Conservation (phyloP, 2,329 filamentous ascomycete genomes). For the Volutella citrinella region DNA sequence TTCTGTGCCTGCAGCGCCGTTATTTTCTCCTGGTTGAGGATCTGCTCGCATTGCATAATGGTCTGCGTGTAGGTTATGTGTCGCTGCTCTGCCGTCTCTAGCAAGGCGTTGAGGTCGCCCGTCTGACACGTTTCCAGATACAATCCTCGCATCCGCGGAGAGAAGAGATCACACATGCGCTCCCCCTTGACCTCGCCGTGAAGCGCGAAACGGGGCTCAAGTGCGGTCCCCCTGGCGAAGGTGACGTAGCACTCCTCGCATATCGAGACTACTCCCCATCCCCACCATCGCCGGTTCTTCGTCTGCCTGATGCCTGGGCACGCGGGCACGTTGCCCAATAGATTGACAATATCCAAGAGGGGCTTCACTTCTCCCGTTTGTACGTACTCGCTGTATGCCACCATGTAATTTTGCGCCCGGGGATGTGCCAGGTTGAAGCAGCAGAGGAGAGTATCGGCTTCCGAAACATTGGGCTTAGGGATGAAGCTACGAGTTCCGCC, state of each 20-base stretch:
- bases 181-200: conserved; percentile 15
- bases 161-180: conserved; percentile 37
- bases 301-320: conserved; percentile 19
- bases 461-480: conserved; percentile 13
- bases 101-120: conserved; percentile 21
- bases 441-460: conserved; percentile 25
- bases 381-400: conserved; percentile 24
- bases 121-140: conserved; percentile 29
- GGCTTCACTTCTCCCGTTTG: conserved; percentile 22
- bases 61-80: conserved; percentile 33
- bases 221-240: conserved; percentile 25
- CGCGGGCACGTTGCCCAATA: conserved; percentile 27
- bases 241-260: conserved; percentile 36
- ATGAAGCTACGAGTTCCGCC: conserved; percentile 29
- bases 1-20: conserved; percentile 23
- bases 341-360: conserved; percentile 25
- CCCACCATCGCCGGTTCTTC: conserved; percentile 28
- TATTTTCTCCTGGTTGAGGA: conserved; percentile 24
- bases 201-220: conserved; percentile 29
- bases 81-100: conserved; percentile 21
- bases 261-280: conserved; percentile 33
- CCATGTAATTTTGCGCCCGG: conserved; percentile 22
- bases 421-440: conserved; percentile 32
- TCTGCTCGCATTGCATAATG: conserved; percentile 18
- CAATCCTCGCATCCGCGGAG: conserved; percentile 32